A percentile compares a stretch with the other conserved stretches of the same genome.
Evolutionary conservation across 1,284 basidiomycete species (phyloP).

Genomic region (Anthracocystis panici-leucophaei): DNA sequence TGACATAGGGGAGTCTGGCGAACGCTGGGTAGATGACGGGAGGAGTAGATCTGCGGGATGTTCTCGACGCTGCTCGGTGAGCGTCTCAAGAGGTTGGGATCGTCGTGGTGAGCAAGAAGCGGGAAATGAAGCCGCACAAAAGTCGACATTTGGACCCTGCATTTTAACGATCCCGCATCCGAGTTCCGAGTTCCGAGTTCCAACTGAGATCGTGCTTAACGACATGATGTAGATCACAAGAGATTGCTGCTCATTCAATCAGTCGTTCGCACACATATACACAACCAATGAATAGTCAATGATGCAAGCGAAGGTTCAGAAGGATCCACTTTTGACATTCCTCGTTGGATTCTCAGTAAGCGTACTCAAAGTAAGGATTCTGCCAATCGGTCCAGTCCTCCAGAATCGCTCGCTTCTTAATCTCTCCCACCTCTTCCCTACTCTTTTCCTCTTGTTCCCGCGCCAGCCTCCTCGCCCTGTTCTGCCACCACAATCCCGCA

Average conservation of each 20-base stretch:
- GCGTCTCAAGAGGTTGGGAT: neutral
- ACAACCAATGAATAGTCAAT: neutral
- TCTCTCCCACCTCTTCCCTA: slow-evolving; percentile 26
- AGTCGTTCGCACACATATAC: neutral
- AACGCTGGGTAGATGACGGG: neutral
- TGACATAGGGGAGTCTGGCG: neutral
- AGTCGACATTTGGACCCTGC: slow-evolving; percentile 26
- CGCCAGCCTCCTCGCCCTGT: slow-evolving; percentile 23
- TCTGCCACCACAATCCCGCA: slow-evolving; percentile 41
- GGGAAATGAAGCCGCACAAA: neutral
- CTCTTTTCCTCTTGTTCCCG: slow-evolving; percentile 24
- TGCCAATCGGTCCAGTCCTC: slow-evolving; percentile 52
- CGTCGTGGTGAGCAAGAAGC: neutral
- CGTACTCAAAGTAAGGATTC: slow-evolving; percentile 52
- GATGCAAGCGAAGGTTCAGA: neutral
- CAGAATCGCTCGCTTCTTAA: slow-evolving; percentile 40
- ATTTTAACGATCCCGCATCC: slow-evolving; percentile 3
- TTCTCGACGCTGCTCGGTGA: neutral
- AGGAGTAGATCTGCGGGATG: neutral
- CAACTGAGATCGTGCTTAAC: neutral
- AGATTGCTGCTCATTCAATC: neutral
- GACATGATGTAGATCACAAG: neutral
- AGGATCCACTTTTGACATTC: no score
- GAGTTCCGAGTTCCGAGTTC: slow-evolving; percentile 9
- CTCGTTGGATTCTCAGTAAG: neutral